phyloP scores from a whole-genome alignment of 2,329 filamentous ascomycete genomes.

The Fusarium citri region DNA sequence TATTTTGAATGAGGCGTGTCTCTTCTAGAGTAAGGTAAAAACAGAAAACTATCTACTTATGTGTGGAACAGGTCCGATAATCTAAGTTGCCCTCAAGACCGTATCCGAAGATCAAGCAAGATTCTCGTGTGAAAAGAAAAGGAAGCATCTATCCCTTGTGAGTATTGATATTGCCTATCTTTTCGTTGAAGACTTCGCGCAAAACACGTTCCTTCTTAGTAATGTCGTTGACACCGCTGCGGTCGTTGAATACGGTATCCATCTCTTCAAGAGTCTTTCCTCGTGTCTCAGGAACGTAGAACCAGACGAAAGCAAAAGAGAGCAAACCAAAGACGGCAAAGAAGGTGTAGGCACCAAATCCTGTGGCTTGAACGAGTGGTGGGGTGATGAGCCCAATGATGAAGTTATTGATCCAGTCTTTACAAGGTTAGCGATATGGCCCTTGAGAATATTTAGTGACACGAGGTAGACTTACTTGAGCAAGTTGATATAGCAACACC shows the following conservation, averaged over 20 bases:
- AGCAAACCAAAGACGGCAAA: slow-evolving; percentile 69
- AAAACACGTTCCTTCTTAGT: slow-evolving; percentile 13
- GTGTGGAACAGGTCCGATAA: too few species aligned
- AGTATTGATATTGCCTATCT: too few species aligned
- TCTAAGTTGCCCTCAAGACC: too few species aligned
- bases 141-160: too few species aligned
- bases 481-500: slow-evolving; percentile 70
- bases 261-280: slow-evolving; percentile 66
- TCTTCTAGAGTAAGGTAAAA: too few species aligned
- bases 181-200: too few species aligned
- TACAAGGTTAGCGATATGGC: slow-evolving; percentile 2
- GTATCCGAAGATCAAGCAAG: too few species aligned
- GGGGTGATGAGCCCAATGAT: slow-evolving; percentile 56
- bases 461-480: slow-evolving; percentile 52
- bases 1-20: too few species aligned
- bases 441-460: too few species aligned
- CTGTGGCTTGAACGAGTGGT: slow-evolving; percentile 65
- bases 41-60: too few species aligned
- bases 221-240: slow-evolving; percentile 40
- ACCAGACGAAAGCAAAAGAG: slow-evolving; percentile 62
- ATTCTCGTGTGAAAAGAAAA: too few species aligned
- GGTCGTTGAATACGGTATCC: slow-evolving; percentile 54
- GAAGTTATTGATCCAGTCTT: slow-evolving; percentile 72
- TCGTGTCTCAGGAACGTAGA: slow-evolving; percentile 68
- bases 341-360: slow-evolving; percentile 66